Conservation (phyloP, 345 rosid genomes). For the Carallia pectinifolia region DNA sequence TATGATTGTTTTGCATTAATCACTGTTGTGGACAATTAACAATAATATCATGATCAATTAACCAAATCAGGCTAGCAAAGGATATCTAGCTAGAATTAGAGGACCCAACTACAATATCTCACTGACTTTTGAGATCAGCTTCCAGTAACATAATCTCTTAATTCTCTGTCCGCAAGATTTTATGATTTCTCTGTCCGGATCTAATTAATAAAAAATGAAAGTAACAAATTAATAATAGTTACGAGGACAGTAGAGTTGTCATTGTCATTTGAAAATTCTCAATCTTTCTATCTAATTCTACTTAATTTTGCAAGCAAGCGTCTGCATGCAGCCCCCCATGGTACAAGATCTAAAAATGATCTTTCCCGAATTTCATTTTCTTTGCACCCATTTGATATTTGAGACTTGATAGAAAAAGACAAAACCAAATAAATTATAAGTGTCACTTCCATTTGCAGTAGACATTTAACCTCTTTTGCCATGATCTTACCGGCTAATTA, state of each 20-base stretch:
- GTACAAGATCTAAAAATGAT: constrained; percentile 25
- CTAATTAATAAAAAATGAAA: background rate
- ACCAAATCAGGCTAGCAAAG: constrained; percentile 27
- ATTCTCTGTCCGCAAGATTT: background rate
- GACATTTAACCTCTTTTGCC: background rate
- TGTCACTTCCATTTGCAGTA: constrained; percentile 1
- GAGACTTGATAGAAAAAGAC: constrained; percentile 15
- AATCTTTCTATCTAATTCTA: background rate
- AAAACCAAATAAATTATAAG: constrained; percentile 8
- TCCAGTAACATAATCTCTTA: constrained; percentile 17
- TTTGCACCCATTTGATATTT: constrained; percentile 6
- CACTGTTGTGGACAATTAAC: constrained; percentile 21
- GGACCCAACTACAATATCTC: background rate
- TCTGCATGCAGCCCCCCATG: constrained; percentile 10
- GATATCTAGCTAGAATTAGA: constrained; percentile 22
- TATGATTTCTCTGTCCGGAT: background rate
- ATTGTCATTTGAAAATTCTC: constrained; percentile 39
- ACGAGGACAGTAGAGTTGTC: constrained; percentile 11
- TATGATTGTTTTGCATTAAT: constrained; percentile 11
- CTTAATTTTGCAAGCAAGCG: background rate
- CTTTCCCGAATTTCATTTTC: constrained; percentile 24
- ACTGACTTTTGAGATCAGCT: constrained; percentile 25
- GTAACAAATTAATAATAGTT: too few species aligned
- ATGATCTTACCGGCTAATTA: background rate
- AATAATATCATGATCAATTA: constrained; percentile 21